Evolutionary conservation across 352 stramenopile species (phyloP).

Genomic region (Globisporangium megalacanthum): DNA sequence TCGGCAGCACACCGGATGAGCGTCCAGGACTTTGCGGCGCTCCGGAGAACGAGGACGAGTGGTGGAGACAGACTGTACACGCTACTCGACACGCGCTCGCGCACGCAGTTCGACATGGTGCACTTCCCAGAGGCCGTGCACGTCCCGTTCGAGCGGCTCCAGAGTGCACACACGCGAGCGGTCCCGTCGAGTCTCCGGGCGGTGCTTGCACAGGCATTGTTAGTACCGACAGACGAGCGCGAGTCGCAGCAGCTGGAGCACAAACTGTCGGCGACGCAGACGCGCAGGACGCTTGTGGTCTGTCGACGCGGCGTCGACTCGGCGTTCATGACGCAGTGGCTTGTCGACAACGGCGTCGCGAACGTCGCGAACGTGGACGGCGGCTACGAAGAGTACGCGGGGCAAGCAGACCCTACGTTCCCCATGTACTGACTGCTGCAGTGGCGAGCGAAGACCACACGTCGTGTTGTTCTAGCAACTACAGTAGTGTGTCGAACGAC

Average conservation of each 20-base stretch:
- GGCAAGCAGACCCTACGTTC: constrained; percentile 44
- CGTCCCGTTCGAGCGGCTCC: constrained; percentile 40
- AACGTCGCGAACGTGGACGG: constrained; percentile 62
- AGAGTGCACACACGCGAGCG: constrained; percentile 16
- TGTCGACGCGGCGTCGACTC: constrained; percentile 80
- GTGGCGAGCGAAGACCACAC: background rate
- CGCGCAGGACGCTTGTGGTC: constrained; percentile 40
- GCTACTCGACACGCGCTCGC: constrained; percentile 54
- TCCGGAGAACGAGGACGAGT: constrained; percentile 13
- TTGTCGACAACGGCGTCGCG: constrained; percentile 34
- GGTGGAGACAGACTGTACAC: constrained; percentile 20
- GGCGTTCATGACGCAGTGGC: constrained; percentile 43
- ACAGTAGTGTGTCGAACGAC: background rate
- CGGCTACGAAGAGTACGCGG: constrained; percentile 63
- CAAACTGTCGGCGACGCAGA: too few relatives aligned
- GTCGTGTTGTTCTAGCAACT: background rate
- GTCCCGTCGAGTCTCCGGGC: background rate
- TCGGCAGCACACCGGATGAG: constrained; percentile 26
- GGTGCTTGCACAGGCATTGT: background rate
- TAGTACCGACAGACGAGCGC: background rate
- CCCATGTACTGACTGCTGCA: constrained; percentile 56
- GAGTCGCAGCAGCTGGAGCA: background rate
- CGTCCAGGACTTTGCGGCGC: constrained; percentile 26
- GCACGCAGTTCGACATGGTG: constrained; percentile 70
- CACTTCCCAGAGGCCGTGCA: constrained; percentile 69